phyloP scores from a whole-genome alignment of 2,329 filamentous ascomycete species.

The Capronia epimyces region DNA sequence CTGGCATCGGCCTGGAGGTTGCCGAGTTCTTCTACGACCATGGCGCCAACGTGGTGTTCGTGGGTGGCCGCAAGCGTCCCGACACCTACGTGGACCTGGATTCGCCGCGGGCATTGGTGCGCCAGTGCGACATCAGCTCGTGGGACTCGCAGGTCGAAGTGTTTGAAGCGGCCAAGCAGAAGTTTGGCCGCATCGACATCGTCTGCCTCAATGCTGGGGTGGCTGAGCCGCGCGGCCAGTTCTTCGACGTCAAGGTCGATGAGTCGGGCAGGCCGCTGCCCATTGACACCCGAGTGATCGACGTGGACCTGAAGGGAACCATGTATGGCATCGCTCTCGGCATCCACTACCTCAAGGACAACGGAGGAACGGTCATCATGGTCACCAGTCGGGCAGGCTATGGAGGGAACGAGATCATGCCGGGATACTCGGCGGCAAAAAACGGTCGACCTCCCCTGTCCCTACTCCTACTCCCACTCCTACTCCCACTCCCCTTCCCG shows the following conservation, averaged over 20 bases:
- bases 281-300: constrained; percentile 41
- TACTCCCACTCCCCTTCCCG: too few species aligned
- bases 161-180: constrained; percentile 38
- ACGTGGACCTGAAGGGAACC: constrained; percentile 45
- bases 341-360: constrained; percentile 40
- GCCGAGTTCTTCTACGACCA: constrained; percentile 14
- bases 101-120: too few species aligned
- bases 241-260: constrained; percentile 12
- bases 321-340: constrained; percentile 44
- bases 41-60: neutral
- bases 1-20: constrained; percentile 48
- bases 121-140: constrained; percentile 37
- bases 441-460: too few species aligned
- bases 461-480: too few species aligned
- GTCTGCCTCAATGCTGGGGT: constrained; percentile 49
- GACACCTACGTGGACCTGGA: too few species aligned
- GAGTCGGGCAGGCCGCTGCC: constrained; percentile 41
- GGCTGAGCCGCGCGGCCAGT: constrained; percentile 34
- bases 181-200: constrained; percentile 41
- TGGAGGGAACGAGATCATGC: constrained; percentile 1
- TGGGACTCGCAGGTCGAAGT: constrained; percentile 42
- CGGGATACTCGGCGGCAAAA: neutral
- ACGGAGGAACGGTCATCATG: constrained; percentile 42
- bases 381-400: constrained; percentile 47
- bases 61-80: too few species aligned